Evolutionary conservation across 495 filamentous ascomycete genomes (phyloP).

Genomic region (Staphylotrichum longicolle): DNA sequence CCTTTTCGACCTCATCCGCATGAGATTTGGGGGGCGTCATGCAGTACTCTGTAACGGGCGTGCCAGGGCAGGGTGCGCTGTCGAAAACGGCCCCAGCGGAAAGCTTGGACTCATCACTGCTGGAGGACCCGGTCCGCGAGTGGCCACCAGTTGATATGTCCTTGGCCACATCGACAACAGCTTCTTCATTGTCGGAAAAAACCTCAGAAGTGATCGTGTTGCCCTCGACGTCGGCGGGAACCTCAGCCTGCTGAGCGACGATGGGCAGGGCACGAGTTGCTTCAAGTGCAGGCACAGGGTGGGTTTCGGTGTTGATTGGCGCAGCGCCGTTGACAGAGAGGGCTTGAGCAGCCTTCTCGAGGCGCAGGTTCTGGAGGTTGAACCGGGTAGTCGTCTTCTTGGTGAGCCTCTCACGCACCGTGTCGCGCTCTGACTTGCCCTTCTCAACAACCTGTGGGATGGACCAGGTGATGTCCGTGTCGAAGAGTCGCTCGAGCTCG

Average conservation of each 20-base stretch:
- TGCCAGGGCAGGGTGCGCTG: not conserved
- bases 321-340: not conserved
- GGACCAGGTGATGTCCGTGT: conserved; percentile 4
- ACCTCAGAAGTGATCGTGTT: not conserved
- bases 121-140: not conserved
- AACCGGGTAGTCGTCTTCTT: not conserved
- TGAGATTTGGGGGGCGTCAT: not conserved
- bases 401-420: conserved; percentile 1
- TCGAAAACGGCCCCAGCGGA: not conserved
- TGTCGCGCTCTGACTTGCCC: not conserved
- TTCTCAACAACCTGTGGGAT: conserved; percentile 7
- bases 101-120: not conserved
- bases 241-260: not conserved
- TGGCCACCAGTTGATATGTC: not conserved
- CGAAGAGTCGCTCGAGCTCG: conserved; percentile 1
- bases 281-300: not conserved
- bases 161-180: not conserved
- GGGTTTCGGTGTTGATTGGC: not conserved
- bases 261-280: not conserved
- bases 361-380: conserved; percentile 6
- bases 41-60: not conserved
- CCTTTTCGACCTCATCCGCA: too few species aligned
- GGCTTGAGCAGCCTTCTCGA: conserved; percentile 4
- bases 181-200: not conserved
- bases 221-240: not conserved